Conservation (phyloP, 164 flowering plant species). For the Annona cherimola region DNA sequence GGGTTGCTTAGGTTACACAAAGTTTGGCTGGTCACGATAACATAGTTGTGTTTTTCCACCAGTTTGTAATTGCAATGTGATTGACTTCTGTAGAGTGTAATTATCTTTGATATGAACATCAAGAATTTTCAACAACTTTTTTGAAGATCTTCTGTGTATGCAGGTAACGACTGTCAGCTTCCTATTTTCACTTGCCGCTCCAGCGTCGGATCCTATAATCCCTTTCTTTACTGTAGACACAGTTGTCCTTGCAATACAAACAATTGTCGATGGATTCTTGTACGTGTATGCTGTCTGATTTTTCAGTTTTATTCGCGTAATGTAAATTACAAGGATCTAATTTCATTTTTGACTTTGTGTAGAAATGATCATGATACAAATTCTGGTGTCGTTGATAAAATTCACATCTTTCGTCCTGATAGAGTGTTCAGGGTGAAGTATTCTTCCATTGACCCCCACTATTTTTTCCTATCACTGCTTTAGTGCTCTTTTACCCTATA, state of each 20-base stretch:
- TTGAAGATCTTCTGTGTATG: constrained; percentile 9
- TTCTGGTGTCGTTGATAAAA: constrained; percentile 61
- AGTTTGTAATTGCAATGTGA: neutral
- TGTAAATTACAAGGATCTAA: neutral
- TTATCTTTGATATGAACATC: neutral
- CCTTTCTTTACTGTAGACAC: constrained; percentile 66
- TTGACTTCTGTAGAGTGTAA: neutral
- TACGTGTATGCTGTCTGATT: constrained; percentile 42
- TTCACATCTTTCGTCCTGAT: constrained; percentile 83
- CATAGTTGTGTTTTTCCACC: neutral
- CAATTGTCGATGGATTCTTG: constrained; percentile 90
- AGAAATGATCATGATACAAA: constrained; percentile 47
- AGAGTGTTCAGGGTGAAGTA: constrained; percentile 81
- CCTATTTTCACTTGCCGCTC: constrained; percentile 63
- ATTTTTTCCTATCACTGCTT: neutral
- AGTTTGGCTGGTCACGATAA: too few relatives aligned
- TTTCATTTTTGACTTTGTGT: constrained; percentile 1
- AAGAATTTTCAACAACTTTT: neutral
- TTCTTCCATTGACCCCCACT: neutral
- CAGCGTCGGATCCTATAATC: constrained; percentile 43
- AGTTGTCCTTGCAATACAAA: constrained; percentile 55
- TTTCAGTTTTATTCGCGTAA: neutral
- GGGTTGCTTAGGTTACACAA: too few relatives aligned
- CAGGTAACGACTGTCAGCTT: constrained; percentile 86
- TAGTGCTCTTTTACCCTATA: neutral